Percentiles rank a stretch among this genome's conserved stretches.
phyloP scores from a whole-genome alignment of 805 yeast species.

The Cyberlindnera sargentensis region DNA sequence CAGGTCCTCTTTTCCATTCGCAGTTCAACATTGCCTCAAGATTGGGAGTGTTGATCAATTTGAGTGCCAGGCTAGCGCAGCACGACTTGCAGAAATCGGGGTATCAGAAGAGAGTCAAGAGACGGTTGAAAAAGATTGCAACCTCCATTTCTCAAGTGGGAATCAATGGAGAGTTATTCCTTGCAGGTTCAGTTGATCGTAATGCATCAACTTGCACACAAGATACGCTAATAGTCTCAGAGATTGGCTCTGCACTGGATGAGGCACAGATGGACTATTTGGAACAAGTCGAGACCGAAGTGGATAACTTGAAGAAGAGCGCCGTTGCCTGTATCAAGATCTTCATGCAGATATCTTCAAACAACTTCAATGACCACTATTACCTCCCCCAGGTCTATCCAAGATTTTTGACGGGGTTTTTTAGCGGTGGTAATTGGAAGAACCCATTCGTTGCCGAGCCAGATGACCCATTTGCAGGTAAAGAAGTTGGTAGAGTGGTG shows the following conservation, averaged over 20 bases:
- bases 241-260: background rate
- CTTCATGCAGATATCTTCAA: slow-evolving; percentile 23
- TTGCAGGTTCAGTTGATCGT: slow-evolving; percentile 22
- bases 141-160: slow-evolving; percentile 54
- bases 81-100: slow-evolving; percentile 42
- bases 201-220: slow-evolving; percentile 1
- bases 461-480: slow-evolving; percentile 21
- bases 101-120: slow-evolving; percentile 39
- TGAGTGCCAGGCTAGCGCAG: slow-evolving; percentile 47
- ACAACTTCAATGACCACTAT: slow-evolving; percentile 23
- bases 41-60: slow-evolving; percentile 44
- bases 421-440: slow-evolving; percentile 76
- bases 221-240: slow-evolving; percentile 3
- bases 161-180: slow-evolving; percentile 56
- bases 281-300: slow-evolving; percentile 33
- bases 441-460: slow-evolving; percentile 53
- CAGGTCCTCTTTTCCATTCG: slow-evolving; percentile 44
- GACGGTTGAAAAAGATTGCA: slow-evolving; percentile 44
- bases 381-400: slow-evolving; percentile 61
- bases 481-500: slow-evolving; percentile 19
- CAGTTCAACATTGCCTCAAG: slow-evolving; percentile 49
- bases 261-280: slow-evolving; percentile 23
- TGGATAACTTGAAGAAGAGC: slow-evolving; percentile 28
- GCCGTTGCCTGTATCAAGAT: slow-evolving; percentile 25
- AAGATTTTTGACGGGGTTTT: slow-evolving; percentile 55